A percentile compares a stretch with the other conserved stretches of the same genome.
phyloP scores from a whole-genome alignment of 768 basidiomycete genomes.

The Boletus rubescentipes region DNA sequence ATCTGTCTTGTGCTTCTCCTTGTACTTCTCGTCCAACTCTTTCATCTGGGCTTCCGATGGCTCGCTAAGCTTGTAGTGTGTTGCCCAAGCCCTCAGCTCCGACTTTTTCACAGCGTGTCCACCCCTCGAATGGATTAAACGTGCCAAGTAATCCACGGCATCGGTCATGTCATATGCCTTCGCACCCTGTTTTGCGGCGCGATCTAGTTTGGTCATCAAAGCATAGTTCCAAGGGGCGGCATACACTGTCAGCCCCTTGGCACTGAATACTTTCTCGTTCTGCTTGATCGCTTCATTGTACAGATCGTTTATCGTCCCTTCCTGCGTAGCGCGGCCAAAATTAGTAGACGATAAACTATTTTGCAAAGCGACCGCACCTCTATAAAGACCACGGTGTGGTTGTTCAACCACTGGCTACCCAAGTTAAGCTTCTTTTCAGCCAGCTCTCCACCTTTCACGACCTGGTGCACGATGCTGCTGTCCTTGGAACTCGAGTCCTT shows the following conservation, averaged over 20 bases:
- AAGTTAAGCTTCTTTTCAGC: background rate
- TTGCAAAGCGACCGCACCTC: background rate
- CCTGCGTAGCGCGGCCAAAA: background rate
- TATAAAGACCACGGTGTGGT: slow-evolving; percentile 8
- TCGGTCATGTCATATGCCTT: slow-evolving; percentile 9
- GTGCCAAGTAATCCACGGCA: slow-evolving; percentile 8
- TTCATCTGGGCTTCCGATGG: background rate
- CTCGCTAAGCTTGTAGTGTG: background rate
- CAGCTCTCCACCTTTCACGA: background rate
- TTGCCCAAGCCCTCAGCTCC: slow-evolving; percentile 2
- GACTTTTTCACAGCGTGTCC: slow-evolving; percentile 5
- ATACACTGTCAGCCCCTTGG: slow-evolving; percentile 10
- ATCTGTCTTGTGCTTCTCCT: background rate
- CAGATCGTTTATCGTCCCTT: background rate
- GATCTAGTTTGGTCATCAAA: slow-evolving; percentile 11
- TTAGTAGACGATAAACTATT: background rate
- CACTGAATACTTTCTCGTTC: slow-evolving; percentile 1
- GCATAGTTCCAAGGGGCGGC: slow-evolving; percentile 12
- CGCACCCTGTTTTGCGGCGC: slow-evolving; percentile 2
- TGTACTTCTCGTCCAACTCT: background rate
- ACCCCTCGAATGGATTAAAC: background rate
- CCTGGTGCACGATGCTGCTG: background rate
- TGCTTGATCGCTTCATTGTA: slow-evolving; percentile 3
- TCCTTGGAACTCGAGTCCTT: background rate
- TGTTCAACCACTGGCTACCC: slow-evolving; percentile 8